These are phyloP conservation scores for Tolypocladium album DNA, from an alignment of 2,329 filamentous ascomycete genomes.

Conservation along the genomic window DNA sequence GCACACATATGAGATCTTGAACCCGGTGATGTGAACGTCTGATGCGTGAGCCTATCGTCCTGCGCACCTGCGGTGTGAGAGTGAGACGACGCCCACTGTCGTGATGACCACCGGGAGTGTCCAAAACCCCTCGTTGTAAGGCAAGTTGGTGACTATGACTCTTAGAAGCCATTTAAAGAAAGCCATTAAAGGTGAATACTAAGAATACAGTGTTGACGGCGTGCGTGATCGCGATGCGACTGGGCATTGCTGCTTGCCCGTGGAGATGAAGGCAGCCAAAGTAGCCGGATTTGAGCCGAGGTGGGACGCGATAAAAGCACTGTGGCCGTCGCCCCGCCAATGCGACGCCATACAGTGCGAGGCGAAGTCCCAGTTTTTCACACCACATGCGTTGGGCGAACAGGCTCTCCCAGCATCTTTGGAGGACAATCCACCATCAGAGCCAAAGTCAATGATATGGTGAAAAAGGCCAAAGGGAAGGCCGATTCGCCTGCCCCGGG, in stretches of 20 bases:
- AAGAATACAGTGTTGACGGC: not conserved
- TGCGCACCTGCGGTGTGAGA: not conserved
- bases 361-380: not conserved
- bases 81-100: not conserved
- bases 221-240: not conserved
- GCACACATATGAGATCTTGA: not conserved
- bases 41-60: not conserved
- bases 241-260: not conserved
- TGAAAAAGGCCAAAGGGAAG: slow-evolving; percentile 44
- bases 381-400: not conserved
- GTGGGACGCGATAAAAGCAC: not conserved
- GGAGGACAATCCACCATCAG: not conserved
- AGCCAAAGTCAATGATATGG: slow-evolving; percentile 22
- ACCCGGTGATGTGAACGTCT: not conserved
- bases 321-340: not conserved
- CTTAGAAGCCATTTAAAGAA: not conserved
- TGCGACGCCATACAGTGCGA: slow-evolving; percentile 1
- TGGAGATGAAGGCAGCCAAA: not conserved
- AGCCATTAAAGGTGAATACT: not conserved
- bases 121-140: not conserved
- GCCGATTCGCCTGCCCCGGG: slow-evolving; percentile 24
- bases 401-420: not conserved
- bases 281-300: slow-evolving; percentile 1
- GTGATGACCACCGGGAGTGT: not conserved
- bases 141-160: not conserved